phyloP scores from a whole-genome alignment of 2,329 filamentous ascomycete species.

The Teratosphaeriaceae sp. region DNA sequence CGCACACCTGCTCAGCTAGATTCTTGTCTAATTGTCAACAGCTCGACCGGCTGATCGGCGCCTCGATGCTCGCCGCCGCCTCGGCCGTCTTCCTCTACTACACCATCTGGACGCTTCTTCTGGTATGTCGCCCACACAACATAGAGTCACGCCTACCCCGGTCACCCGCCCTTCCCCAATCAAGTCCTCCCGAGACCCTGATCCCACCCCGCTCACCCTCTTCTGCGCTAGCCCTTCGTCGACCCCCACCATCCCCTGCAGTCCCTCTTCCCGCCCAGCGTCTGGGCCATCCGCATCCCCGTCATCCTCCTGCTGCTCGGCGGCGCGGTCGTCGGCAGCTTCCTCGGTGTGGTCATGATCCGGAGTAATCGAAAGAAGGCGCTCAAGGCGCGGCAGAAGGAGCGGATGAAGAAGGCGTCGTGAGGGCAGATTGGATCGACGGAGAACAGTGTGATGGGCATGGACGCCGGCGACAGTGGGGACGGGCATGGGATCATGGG shows the following conservation, averaged over 20 bases:
- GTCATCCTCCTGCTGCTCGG: slow-evolving; percentile 92
- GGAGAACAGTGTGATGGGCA: no score
- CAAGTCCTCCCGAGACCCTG: slow-evolving; percentile 90
- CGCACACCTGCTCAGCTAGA: neutral
- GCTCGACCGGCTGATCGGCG: slow-evolving; percentile 83
- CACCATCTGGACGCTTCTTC: slow-evolving; percentile 93
- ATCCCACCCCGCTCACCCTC: slow-evolving; percentile 86
- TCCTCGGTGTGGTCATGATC: slow-evolving; percentile 97
- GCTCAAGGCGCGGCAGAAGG: slow-evolving; percentile 79
- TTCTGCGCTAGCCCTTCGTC: slow-evolving; percentile 99
- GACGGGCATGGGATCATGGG: no score
- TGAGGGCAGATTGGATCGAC: no score
- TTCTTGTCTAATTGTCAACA: slow-evolving; percentile 33
- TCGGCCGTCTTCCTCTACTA: slow-evolving; percentile 81
- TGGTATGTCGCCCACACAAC: slow-evolving; percentile 54
- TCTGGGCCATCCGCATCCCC: slow-evolving; percentile 97
- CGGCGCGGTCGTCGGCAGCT: slow-evolving; percentile 89
- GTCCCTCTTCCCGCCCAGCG: slow-evolving; percentile 89
- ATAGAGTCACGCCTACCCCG: slow-evolving; percentile 3
- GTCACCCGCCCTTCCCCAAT: neutral
- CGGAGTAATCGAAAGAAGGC: slow-evolving; percentile 97
- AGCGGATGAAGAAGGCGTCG: slow-evolving; percentile 51
- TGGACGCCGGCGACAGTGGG: no score
- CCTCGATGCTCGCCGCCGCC: slow-evolving; percentile 68
- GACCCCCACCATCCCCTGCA: slow-evolving; percentile 87